Evolutionary conservation across 306 rosid species (phyloP).

Genomic region (Coriaria nepalensis): DNA sequence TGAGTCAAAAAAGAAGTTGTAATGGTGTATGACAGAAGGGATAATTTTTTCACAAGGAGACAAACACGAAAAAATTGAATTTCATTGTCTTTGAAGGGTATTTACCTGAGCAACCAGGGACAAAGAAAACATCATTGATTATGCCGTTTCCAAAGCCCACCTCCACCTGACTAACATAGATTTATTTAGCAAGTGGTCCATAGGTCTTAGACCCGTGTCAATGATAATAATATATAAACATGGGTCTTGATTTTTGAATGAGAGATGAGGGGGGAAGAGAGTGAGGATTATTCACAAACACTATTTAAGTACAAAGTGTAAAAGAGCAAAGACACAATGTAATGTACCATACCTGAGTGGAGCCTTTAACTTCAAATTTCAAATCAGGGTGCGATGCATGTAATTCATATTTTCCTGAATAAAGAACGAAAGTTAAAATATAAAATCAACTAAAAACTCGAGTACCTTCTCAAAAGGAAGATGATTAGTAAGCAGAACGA

Average conservation of each 20-base stretch:
- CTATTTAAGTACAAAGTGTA: too few relatives aligned
- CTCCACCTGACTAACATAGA: constrained; percentile 53
- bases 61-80: neutral
- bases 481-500: neutral
- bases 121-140: constrained; percentile 59
- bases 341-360: constrained; percentile 50
- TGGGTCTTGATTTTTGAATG: neutral
- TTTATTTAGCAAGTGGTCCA: constrained; percentile 13
- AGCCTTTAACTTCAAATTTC: constrained; percentile 66
- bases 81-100: neutral
- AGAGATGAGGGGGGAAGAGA: too few relatives aligned
- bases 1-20: constrained; percentile 7
- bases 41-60: neutral
- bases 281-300: too few relatives aligned
- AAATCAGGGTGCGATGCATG: constrained; percentile 69
- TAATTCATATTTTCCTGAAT: constrained; percentile 70
- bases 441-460: neutral
- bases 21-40: too few relatives aligned
- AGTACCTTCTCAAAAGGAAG: neutral
- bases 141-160: constrained; percentile 69
- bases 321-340: constrained; percentile 7
- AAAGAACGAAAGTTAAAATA: constrained; percentile 8
- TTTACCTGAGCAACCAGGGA: constrained; percentile 94
- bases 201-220: constrained; percentile 8
- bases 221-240: constrained; percentile 3